Conservation (phyloP, 352 stramenopile species). For the Pythium plurisporium region DNA sequence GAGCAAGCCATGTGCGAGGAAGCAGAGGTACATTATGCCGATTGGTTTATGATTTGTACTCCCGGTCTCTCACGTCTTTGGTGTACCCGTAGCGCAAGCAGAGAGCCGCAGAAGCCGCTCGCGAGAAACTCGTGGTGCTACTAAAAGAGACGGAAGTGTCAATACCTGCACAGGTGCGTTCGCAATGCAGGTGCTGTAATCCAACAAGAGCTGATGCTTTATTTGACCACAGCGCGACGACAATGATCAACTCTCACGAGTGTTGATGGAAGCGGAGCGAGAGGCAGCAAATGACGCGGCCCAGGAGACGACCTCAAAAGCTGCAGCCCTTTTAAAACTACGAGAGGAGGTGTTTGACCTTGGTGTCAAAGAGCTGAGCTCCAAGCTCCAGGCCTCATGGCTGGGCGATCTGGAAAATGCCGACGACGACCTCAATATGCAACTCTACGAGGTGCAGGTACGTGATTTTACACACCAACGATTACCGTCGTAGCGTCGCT, state of each 20-base stretch:
- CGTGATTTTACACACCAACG: background rate
- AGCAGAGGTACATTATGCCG: background rate
- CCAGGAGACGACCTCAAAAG: background rate
- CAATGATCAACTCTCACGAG: background rate
- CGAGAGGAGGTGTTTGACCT: slow-evolving; percentile 51
- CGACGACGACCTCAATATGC: slow-evolving; percentile 40
- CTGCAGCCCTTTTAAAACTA: slow-evolving; percentile 23
- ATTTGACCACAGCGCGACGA: background rate
- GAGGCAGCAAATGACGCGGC: background rate
- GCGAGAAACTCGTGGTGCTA: background rate
- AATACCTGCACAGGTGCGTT: background rate
- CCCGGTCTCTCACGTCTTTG: background rate
- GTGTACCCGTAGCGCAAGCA: background rate
- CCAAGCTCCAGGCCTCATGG: slow-evolving; percentile 22
- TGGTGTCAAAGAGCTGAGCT: slow-evolving; percentile 42
- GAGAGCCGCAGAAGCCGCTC: background rate
- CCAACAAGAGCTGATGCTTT: background rate
- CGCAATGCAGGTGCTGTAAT: background rate
- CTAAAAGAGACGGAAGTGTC: background rate
- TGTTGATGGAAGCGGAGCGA: slow-evolving; percentile 11
- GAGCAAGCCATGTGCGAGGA: background rate
- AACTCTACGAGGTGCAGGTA: slow-evolving; percentile 46
- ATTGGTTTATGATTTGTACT: background rate
- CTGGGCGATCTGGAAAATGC: slow-evolving; percentile 33
- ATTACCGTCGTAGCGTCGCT: background rate